Base-by-base conservation (phyloP, 768 basidiomycete species). In the Cubamyces sp. region DNA sequence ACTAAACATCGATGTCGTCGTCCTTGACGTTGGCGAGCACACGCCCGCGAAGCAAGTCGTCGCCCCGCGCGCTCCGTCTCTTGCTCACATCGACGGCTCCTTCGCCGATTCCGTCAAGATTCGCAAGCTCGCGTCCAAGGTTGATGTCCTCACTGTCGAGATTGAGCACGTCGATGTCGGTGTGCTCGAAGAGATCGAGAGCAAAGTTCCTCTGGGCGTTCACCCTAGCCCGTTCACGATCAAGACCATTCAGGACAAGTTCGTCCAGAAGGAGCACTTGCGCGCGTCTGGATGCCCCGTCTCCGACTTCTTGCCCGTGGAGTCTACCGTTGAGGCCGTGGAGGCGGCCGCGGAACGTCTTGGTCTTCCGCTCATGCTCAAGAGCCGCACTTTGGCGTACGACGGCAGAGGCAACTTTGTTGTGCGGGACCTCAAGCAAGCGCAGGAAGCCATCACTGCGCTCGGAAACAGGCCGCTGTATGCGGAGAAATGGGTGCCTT, bases 391-490 rank as follows among this genome's bases (percentile, higher is more conserved):
- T 0, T 77, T 96, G 58, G 97, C 96, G 0, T 99, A 99, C 73
- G 96, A 98, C 70, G 97, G 97, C 3, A 81, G 94, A 60, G 97
- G 97, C 5, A 99, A 99, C 74, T 94, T 84, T 69, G 87, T 88
- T 39, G 71, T 98, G 28, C 81, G 81, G 19, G 78, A 84, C 18
- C 62, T 82, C 9, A 75, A 79, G 9, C 79, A 90, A 34, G 79
- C 79, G 2, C 74, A 78, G 49, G 79, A 85, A 18, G 80, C 82
- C 0, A 74, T 86, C 53, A 82, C 85, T 1, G 78, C 86, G 37
- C 84, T 94, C 15, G 82, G 79, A 2, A 80, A 87, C 59, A 80
- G 92, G 2, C 87, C 91, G 0, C 77, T 98, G 3, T 99, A 98
- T 69, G 96, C 94, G 0, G 97, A 99, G 73, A 91, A 89, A 70